These are phyloP conservation scores for Urtica urens DNA, from an alignment of 306 rosid species.

Conservation along the genomic window DNA sequence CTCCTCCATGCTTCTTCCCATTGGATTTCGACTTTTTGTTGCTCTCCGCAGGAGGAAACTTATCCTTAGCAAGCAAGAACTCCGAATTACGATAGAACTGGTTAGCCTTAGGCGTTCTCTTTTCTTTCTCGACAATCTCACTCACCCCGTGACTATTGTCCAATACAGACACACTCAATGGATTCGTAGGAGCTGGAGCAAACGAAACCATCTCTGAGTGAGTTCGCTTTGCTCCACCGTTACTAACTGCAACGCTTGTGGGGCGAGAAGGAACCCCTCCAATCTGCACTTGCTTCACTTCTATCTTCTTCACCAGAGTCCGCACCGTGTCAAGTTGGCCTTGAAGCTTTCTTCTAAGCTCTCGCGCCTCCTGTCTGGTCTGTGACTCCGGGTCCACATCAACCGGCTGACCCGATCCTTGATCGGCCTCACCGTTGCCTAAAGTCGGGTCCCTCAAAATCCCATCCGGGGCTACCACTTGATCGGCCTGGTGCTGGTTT, in stretches of 20 bases:
- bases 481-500: constrained; percentile 25
- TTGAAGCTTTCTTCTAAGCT: constrained; percentile 58
- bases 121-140: constrained; percentile 81
- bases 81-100: constrained; percentile 78
- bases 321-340: constrained; percentile 51
- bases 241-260: constrained; percentile 24
- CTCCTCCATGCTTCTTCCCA: constrained; percentile 66
- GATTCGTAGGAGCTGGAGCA: constrained; percentile 52
- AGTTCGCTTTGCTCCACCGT: constrained; percentile 42
- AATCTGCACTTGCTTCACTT: constrained; percentile 59
- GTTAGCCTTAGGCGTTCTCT: constrained; percentile 91
- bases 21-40: constrained; percentile 64
- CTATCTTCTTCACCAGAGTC: constrained; percentile 63
- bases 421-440: constrained; percentile 30
- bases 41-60: constrained; percentile 80
- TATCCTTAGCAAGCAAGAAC: constrained; percentile 89
- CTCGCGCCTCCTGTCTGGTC: constrained; percentile 49
- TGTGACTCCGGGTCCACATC: constrained; percentile 30
- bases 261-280: constrained; percentile 22
- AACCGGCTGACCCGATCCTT: constrained; percentile 22
- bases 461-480: constrained; percentile 20
- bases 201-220: constrained; percentile 59
- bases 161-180: constrained; percentile 46
- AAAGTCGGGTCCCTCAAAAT: constrained; percentile 23
- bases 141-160: constrained; percentile 57